These are phyloP conservation scores for Chlamydomonas applanata DNA, from an alignment of 139 green algal genomes.

Conservation along the genomic window DNA sequence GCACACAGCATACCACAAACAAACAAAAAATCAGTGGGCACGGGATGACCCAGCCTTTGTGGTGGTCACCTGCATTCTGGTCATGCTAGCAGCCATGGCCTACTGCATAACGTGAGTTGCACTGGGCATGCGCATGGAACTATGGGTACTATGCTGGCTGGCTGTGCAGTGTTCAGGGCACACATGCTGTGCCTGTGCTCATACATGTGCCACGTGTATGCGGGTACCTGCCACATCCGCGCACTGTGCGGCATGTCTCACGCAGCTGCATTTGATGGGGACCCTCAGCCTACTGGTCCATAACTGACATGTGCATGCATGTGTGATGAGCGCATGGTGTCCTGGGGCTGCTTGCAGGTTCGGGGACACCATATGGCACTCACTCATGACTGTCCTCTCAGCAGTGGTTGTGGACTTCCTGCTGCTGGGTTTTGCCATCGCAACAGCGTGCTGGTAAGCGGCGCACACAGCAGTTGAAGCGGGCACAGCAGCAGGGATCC, in stretches of 20 bases:
- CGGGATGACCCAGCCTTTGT: constrained; percentile 96
- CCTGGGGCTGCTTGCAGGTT: constrained; percentile 59
- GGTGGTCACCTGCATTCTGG: constrained; percentile 70
- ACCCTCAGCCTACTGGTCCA: too few species aligned
- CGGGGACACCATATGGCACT: constrained; percentile 55
- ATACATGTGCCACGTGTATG: too few species aligned
- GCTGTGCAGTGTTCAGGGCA: too few species aligned
- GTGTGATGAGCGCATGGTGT: background rate
- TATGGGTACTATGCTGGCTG: background rate
- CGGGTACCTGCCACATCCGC: too few species aligned
- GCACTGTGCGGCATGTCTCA: too few species aligned
- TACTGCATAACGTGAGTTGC: constrained; percentile 81
- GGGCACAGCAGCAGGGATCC: too few species aligned
- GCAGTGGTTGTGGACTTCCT: constrained; percentile 88
- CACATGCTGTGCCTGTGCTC: too few species aligned
- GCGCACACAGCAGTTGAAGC: too few species aligned
- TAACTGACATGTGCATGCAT: background rate
- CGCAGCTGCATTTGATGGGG: too few species aligned
- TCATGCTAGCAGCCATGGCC: constrained; percentile 63
- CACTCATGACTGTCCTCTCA: constrained; percentile 55
- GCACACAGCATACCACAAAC: constrained; percentile 95
- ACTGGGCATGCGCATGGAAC: background rate
- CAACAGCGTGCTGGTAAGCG: constrained; percentile 87
- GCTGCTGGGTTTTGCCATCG: constrained; percentile 66
- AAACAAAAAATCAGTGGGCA: constrained; percentile 98